Evolutionary conservation across 495 filamentous ascomycete genomes (phyloP), one percentile per base, ranked within the genome.

Genomic region (Annulohypoxylon maeteangense): DNA sequence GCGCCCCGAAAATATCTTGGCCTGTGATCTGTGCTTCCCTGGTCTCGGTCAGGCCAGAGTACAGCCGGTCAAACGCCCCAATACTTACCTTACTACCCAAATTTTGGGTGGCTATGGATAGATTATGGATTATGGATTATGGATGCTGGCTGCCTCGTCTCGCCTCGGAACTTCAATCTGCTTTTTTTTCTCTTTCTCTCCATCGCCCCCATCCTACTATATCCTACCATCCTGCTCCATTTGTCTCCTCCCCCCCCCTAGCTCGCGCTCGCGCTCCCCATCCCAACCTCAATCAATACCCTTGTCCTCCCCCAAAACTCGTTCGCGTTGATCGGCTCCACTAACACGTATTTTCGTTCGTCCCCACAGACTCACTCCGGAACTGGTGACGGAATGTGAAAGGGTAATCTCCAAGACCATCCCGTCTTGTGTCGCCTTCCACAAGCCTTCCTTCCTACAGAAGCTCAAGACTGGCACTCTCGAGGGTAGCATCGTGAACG

Each of bases 381-480:
- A 85, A 72, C 69, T 83, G 47, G 72, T 84, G 62, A 76, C 76
- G 60, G 83, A 85, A 76, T 84, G 81, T 75, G 83, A 85, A 72
- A 80, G 82, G 47, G 81, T 85, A 62, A 81, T 85, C 63, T 77
- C 73, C 68, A 85, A 83, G 73, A 83, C 82, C 12, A 75, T 85
- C 51, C 83, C 83, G 50, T 83, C 83, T 70, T 85, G 82, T 64
- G 81, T 85, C 40, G 83, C 82, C 48, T 85, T 85, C 72, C 83
- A 85, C 76, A 85, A 85, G 74, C 82, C 83, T 48, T 83, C 83
- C 5, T 84, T 84, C 59, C 60, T 85, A 36, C 81, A 83, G 72
- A 82, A 85, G 68, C 77, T 85, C 20, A 84, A 85, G 79, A 83
- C 78, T 36, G 73, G 74, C 6, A 76, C 77, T 14, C 79, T 85